These are phyloP conservation scores for Hymenoscyphus salicellus DNA, from an alignment of 2,329 filamentous ascomycete genomes.

Conservation along the genomic window DNA sequence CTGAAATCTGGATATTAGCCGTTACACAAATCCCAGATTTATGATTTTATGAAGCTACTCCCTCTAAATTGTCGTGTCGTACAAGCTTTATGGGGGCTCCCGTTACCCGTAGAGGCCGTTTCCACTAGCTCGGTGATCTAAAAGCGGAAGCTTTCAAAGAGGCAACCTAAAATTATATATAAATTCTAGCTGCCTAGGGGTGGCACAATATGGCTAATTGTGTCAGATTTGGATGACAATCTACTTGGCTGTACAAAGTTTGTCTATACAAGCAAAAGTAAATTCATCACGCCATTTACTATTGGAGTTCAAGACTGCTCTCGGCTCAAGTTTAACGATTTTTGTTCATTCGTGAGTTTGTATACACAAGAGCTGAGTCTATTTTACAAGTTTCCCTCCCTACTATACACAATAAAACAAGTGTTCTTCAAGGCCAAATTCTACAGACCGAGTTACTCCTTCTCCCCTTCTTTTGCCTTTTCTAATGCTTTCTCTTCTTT, in stretches of 20 bases:
- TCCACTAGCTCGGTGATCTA: not conserved
- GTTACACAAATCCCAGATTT: not conserved
- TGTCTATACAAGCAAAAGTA: not conserved
- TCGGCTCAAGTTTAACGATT: not conserved
- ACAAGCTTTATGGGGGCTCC: constrained; percentile 1
- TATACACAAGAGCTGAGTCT: not conserved
- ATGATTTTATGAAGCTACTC: not conserved
- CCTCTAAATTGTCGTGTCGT: not conserved
- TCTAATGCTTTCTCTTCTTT: constrained; percentile 8
- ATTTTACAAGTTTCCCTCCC: not conserved
- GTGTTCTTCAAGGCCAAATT: not conserved
- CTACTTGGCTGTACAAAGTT: not conserved
- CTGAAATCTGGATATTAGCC: not conserved
- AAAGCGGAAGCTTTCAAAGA: not conserved
- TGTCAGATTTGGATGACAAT: not conserved
- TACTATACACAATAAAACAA: not conserved
- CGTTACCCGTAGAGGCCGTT: not conserved
- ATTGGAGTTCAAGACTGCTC: not conserved
- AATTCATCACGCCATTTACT: not conserved
- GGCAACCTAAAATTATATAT: not conserved
- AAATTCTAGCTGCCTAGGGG: not conserved
- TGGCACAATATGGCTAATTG: constrained; percentile 1
- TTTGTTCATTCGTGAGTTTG: not conserved
- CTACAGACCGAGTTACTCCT: not conserved
- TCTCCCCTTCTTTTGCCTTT: constrained; percentile 3